A percentile compares a stretch with the other conserved stretches of the same genome.
These are phyloP conservation scores for Phytopythium oedochilum DNA, from an alignment of 352 stramenopile species.

Conservation along the genomic window DNA sequence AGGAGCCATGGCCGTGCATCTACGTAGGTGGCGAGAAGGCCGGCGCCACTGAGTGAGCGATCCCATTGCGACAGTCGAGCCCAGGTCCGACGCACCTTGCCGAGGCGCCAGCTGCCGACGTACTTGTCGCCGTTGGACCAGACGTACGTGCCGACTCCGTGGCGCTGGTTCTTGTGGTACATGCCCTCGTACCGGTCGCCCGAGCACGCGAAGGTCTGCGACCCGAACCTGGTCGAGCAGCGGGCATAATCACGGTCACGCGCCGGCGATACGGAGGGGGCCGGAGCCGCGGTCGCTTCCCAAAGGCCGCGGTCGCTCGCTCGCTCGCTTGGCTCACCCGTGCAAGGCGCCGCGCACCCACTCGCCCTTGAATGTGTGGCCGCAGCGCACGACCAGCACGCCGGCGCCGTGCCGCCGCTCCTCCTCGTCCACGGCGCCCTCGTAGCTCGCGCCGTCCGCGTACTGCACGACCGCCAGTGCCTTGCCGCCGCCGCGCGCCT, in stretches of 20 bases:
- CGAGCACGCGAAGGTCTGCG: slow-evolving; percentile 73
- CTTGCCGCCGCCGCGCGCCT: slow-evolving; percentile 23
- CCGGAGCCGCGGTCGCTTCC: no score
- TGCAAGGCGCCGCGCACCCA: slow-evolving; percentile 82
- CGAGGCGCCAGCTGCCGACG: slow-evolving; percentile 76
- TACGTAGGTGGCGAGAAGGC: no score
- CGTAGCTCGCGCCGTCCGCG: slow-evolving; percentile 60
- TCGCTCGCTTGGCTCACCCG: slow-evolving; percentile 51
- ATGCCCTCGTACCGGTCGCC: slow-evolving; percentile 85
- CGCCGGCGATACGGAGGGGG: background rate
- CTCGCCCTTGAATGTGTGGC: slow-evolving; percentile 73
- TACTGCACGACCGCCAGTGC: slow-evolving; percentile 44
- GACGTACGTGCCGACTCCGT: slow-evolving; percentile 81
- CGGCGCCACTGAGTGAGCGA: no score
- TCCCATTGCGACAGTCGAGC: no score
- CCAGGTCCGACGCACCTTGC: slow-evolving; percentile 35
- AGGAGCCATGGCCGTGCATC: slow-evolving; percentile 74
- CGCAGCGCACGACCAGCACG: slow-evolving; percentile 40
- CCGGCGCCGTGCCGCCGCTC: slow-evolving; percentile 58
- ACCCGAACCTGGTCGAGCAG: slow-evolving; percentile 58
- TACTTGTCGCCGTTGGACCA: slow-evolving; percentile 90
- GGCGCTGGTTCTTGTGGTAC: slow-evolving; percentile 82
- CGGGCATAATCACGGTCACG: background rate
- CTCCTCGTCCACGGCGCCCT: slow-evolving; percentile 45
- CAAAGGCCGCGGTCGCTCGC: slow-evolving; percentile 3